These are phyloP conservation scores for Bruguiera sexangula DNA, from an alignment of 345 rosid genomes.

Conservation along the genomic window DNA sequence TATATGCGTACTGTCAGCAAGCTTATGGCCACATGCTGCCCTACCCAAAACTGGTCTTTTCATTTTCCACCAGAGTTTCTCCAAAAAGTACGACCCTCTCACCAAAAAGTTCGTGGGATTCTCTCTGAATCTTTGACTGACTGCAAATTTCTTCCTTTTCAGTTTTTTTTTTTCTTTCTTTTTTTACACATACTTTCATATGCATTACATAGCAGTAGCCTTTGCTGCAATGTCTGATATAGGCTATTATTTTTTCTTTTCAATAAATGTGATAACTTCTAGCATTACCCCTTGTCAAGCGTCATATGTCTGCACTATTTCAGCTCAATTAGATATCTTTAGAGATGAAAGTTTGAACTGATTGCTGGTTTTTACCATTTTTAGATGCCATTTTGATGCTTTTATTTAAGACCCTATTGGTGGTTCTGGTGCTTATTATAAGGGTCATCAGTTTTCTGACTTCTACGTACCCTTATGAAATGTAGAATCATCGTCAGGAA, in stretches of 20 bases:
- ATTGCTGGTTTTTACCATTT: not conserved
- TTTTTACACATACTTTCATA: too few relatives aligned
- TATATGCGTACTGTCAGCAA: slow-evolving; percentile 2
- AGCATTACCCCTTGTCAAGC: too few relatives aligned
- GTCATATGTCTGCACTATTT: too few relatives aligned
- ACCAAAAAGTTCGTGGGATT: not conserved
- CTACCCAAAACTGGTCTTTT: slow-evolving; percentile 13
- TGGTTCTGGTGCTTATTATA: not conserved
- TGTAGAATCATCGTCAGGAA: slow-evolving; percentile 24
- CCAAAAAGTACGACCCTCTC: not conserved
- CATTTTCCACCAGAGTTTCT: slow-evolving; percentile 8
- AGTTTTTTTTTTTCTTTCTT: too few relatives aligned
- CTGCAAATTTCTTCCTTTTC: too few relatives aligned
- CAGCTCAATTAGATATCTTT: too few relatives aligned
- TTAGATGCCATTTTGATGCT: not conserved
- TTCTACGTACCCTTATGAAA: not conserved
- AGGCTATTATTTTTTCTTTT: too few relatives aligned
- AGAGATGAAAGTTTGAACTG: too few relatives aligned
- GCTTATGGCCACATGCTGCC: slow-evolving; percentile 12
- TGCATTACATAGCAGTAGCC: too few relatives aligned
- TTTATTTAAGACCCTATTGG: not conserved
- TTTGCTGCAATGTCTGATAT: too few relatives aligned
- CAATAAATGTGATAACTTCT: too few relatives aligned
- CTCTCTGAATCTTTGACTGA: too few relatives aligned
- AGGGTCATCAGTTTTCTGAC: not conserved